These are phyloP conservation scores for Parascedosporium putredinis DNA, from an alignment of 2,329 filamentous ascomycete genomes.

Conservation along the genomic window DNA sequence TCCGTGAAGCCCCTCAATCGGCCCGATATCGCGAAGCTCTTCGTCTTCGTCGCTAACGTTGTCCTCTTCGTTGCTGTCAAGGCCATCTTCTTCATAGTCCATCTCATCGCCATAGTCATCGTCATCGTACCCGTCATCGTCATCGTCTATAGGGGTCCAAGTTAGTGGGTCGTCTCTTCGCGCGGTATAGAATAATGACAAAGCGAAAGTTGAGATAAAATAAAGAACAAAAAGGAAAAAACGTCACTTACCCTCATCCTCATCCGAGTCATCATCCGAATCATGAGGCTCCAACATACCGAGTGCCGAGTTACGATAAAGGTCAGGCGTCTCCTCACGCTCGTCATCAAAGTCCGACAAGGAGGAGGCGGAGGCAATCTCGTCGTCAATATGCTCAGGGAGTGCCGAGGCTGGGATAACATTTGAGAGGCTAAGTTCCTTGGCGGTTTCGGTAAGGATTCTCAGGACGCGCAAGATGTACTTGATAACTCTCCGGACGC, in stretches of 20 bases:
- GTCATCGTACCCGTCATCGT: slow-evolving; percentile 87
- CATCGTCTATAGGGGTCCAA: slow-evolving; percentile 43
- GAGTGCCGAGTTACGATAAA: slow-evolving; percentile 91
- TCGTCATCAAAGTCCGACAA: slow-evolving; percentile 80
- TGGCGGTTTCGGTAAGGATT: slow-evolving; percentile 76
- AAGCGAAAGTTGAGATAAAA: too few relatives aligned
- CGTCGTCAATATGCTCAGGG: slow-evolving; percentile 66
- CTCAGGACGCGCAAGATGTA: slow-evolving; percentile 88
- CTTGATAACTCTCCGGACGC: slow-evolving; percentile 88
- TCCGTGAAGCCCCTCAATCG: slow-evolving; percentile 64
- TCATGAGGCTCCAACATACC: slow-evolving; percentile 84
- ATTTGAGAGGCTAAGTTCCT: slow-evolving; percentile 72
- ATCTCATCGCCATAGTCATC: slow-evolving; percentile 89
- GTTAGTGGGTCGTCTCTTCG: too few relatives aligned
- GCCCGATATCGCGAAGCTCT: slow-evolving; percentile 70
- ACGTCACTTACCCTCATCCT: slow-evolving; percentile 47
- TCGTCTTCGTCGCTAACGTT: slow-evolving; percentile 87
- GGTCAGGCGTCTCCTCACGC: slow-evolving; percentile 88
- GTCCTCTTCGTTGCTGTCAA: slow-evolving; percentile 69
- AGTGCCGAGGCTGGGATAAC: slow-evolving; percentile 58
- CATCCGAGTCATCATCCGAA: slow-evolving; percentile 39
- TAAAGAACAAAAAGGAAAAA: too few relatives aligned
- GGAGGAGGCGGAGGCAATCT: slow-evolving; percentile 78
- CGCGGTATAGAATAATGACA: too few relatives aligned
- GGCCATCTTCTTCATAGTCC: slow-evolving; percentile 76